These are phyloP conservation scores for Stylonectria norvegica DNA, from an alignment of 2,329 filamentous ascomycete species.

Conservation along the genomic window DNA sequence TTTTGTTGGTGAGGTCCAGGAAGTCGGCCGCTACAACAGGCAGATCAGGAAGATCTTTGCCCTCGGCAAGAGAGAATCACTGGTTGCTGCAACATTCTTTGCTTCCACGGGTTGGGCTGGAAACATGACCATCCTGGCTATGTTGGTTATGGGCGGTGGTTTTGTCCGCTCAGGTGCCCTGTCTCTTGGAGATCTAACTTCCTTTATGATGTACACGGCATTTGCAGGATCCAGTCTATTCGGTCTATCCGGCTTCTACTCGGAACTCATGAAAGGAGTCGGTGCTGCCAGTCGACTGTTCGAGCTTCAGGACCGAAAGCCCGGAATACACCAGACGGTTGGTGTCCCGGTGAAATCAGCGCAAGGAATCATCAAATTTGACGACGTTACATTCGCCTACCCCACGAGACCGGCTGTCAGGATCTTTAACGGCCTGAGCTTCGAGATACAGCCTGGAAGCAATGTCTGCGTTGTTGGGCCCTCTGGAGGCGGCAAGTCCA, in stretches of 20 bases:
- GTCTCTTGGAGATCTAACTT: constrained; percentile 87
- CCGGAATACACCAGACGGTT: constrained; percentile 81
- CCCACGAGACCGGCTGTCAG: constrained; percentile 87
- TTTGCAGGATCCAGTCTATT: constrained; percentile 84
- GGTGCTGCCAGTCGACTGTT: constrained; percentile 95
- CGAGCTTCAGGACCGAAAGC: constrained; percentile 86
- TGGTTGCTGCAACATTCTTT: constrained; percentile 91
- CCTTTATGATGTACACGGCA: constrained; percentile 97
- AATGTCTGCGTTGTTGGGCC: constrained; percentile 97
- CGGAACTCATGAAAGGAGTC: constrained; percentile 97
- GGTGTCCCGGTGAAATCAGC: constrained; percentile 78
- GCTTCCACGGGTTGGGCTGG: constrained; percentile 82
- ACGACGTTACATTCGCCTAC: constrained; percentile 83
- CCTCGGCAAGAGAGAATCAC: constrained; percentile 79
- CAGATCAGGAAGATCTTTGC: constrained; percentile 91
- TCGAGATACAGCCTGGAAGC: constrained; percentile 86
- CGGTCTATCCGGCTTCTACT: constrained; percentile 93
- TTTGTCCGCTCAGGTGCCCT: constrained; percentile 86
- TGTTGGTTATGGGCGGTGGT: constrained; percentile 85
- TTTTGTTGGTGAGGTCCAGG: constrained; percentile 88
- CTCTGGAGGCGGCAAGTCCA: constrained; percentile 93
- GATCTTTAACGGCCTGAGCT: constrained; percentile 86
- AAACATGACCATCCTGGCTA: constrained; percentile 90
- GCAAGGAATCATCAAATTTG: constrained; percentile 83
- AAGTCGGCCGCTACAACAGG: constrained; percentile 85